Base-by-base conservation (phyloP, 805 yeast species). In the Lipomyces anomalus region DNA sequence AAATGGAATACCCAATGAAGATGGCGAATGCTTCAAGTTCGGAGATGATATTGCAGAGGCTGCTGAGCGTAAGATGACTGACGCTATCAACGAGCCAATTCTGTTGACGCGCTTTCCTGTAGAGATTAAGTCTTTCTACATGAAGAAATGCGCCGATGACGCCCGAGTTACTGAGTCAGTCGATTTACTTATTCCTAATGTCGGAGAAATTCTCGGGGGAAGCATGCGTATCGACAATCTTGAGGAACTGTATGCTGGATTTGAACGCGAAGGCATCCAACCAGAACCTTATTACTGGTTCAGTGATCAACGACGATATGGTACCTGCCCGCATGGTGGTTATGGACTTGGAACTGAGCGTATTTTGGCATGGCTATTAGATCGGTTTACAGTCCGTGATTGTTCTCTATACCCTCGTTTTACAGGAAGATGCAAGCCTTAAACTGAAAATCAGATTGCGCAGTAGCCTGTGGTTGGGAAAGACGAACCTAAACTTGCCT, bases 31-130 rank as follows among this genome's bases (percentile, higher is more conserved):
- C 57, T 92, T 90, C 81, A 78, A 83, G 69, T 92, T 92, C 58
- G 99, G 99, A 67, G 99, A 92, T 64, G 99, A 92, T 67, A 92
- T 92, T 55, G 97, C 97, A 50, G 99, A 92, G 72, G 98, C 98
- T 46, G 98, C 97, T 48, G 99, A 92, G 76, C 84, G 99, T 67
- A 85, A 82, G 69, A 92, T 92, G 99, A 87, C 95, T 28, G 99
- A 92, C 66, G 77, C 84, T 48, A 83, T 92, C 66, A 89, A 89
- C 63, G 84, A 76, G 55, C 99, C 99, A 55, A 89, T 92, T 58
- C 75, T 92, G 58, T 80, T 92, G 66, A 90, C 80, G 46, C 78
- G 89, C 61, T 92, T 92, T 90, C 99, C 99, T 43, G 86, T 87
- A 42, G 96, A 83, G 67, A 86, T 92, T 73, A 92, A 92, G 70